Evolutionary conservation across 2,329 filamentous ascomycete species (phyloP), one percentile per base, ranked within the genome.

Genomic region (Cercospora sojina): DNA sequence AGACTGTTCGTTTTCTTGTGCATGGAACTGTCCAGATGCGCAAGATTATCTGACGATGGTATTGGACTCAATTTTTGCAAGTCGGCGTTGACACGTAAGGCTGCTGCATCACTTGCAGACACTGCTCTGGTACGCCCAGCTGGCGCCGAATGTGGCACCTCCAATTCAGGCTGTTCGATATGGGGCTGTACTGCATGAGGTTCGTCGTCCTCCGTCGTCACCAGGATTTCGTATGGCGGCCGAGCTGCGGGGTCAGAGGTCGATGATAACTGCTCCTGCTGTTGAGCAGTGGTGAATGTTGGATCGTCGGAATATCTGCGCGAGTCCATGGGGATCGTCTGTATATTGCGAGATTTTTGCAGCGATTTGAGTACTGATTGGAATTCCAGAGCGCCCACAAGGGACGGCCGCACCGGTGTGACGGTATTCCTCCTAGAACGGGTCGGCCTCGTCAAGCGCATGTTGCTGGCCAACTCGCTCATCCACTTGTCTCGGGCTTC

Each of bases 311-410:
- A 91, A 74, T 90, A 90, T 72, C 89, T 87, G 67, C 90, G 86
- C 25, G 88, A 79, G 70, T 88, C 85, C 67, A 96, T 88, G 2
- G 88, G 86, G 51, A 88, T 86, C 18, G 90, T 85, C 72, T 89
- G 88, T 27, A 91, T 86, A 70, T 92, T 95, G 74, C 91, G 87
- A 64, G 92, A 91, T 70, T 89, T 91, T 74, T 96, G 89, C 64
- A 99, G 80, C 2, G 93, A 93, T n/a, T 91, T 90, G 55, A 99
- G 82, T 3, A 97, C 90, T 2, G 94, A 94, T 72, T 93, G 87
- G 73, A 99, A 99, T 79, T 99, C 95, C 65, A 99, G 83, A 8
- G 92, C 95, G 51, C 95, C 95, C 3, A 99, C 90, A 56, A 99
- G 82, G 81, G 95, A 98, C 1, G 95, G 94, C 51, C 95, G 86